Evolutionary conservation across 2,329 filamentous ascomycete species (phyloP), one percentile per base, ranked within the genome.

Genomic region (Didymella lethalis): DNA sequence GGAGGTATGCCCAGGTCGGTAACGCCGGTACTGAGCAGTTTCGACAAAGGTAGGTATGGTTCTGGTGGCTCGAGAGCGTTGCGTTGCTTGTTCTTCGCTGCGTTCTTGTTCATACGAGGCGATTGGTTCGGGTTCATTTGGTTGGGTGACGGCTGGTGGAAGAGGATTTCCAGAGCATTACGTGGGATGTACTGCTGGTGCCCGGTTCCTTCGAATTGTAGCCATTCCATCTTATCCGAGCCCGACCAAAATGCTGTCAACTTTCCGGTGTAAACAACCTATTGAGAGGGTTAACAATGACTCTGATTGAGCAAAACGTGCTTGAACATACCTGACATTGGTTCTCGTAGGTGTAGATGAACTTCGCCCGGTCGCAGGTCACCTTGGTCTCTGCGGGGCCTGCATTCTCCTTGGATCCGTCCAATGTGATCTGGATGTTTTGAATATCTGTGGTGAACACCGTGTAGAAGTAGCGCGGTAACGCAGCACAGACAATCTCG

Each of bases 261-360:
- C 4, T 84, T 87, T 43, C 94, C 94, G n/a, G 83, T 86, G 10
- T 90, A 88, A 48, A 96, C 87, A 38, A 96, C 82, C 89, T 94
- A 63, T 5, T 59, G 58, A 69, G 69, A 71, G 36, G 73, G 67
- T 51, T 62, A 40, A 18, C 38, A 31, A 6, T 7, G 20, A 41
- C 43, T 31, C 7, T n/a, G 20, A 29, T 6, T 10, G 10, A n/a
- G 4, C 20, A 4, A 23, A 4, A 7, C 11, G 11, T 8, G 3
- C 4, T 2, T 4, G 14, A 46, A 82, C 86, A 78, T 83, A 94
- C 91, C 74, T 95, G 92, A 60, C 90, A 90, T 51, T 89, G 90
- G 62, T 90, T 92, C 50, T 90, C 87, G 71, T 94, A 97, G 86
- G 91, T 96, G 74, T 97, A 96, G 5, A 95, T 89, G 57, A 98